Evolutionary conservation across 2,329 filamentous ascomycete species (phyloP), one percentile per base, ranked within the genome.

Genomic region (Colletotrichum musicola): DNA sequence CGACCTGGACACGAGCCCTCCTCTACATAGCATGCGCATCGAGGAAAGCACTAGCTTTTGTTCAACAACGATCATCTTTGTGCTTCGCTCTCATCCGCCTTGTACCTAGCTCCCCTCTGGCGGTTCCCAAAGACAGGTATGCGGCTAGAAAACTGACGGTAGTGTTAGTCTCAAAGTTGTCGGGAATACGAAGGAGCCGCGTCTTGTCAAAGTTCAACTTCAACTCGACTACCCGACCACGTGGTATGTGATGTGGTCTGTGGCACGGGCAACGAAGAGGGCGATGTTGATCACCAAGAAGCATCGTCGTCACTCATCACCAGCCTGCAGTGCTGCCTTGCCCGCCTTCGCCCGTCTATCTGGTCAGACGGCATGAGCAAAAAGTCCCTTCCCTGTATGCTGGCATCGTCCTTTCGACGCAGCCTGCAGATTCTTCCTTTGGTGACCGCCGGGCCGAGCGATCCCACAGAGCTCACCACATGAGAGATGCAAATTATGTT

Each of bases 1-100:
- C 67, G 51, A 62, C 63, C 58, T 63, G 63, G 51, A 69, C 62
- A 69, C 67, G 62, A 68, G 66, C 63, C 51, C 20, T 68, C 56
- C 56, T 54, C n/a, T 40, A 35, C 30, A 35, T 35, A 35, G 30
- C 3, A 30, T n/a, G 54, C 67, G 27, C 25, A 61, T 22, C 44
- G 10, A 67, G 49, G 13, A 62, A 5, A 10, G 44, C 51, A 47
- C 63, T 58, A 22, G 20, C 10, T 14, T 44, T 25, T 58, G 62
- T 65, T n/a, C 30, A 44, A 60, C 65, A 50, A 50, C 27, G 25
- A 49, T 27, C 30, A 40, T 50, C 40, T 57, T 22, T 50, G 51
- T 66, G 46, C 44, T 3, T 44, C 25, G 13, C 16, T 50, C 51
- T 16, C 51, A 40, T 6, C 14, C 27, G 27, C 27, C 40, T 46